phyloP scores from a whole-genome alignment of 202 grass and related monocot species.

The Dendrocalamus latiflorus region DNA sequence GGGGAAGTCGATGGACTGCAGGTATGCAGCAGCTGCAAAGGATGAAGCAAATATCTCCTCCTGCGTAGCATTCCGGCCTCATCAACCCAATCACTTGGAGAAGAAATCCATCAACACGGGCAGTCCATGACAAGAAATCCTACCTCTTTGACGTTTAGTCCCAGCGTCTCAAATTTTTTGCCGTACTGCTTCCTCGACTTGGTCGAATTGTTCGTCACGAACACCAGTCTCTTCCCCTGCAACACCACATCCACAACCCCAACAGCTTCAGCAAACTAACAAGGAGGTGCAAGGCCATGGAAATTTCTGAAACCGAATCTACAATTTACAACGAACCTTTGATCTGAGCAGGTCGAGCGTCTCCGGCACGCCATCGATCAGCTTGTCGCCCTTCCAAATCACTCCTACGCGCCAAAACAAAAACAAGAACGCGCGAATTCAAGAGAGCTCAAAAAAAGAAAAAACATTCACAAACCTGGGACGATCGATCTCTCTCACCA shows the following conservation, averaged over 20 bases:
- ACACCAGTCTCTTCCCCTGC: conserved; percentile 92
- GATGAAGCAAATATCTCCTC: conserved; percentile 99
- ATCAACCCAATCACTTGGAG: not conserved
- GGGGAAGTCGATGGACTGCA: conserved; percentile 88
- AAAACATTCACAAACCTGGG: too few relatives aligned
- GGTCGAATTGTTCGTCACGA: conserved; percentile 95
- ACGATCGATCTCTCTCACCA: conserved; percentile 24
- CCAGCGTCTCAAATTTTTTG: conserved; percentile 84
- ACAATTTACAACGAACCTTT: conserved; percentile 36
- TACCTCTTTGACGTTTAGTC: conserved; percentile 71
- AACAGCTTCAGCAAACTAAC: not conserved
- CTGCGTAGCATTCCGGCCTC: conserved; percentile 23
- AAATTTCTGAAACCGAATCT: not conserved
- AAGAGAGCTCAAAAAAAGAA: too few relatives aligned
- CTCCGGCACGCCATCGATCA: conserved; percentile 84
- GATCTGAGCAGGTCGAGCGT: conserved; percentile 88
- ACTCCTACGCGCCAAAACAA: conserved; percentile 48
- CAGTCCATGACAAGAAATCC: not conserved
- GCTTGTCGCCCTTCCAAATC: conserved; percentile 94
- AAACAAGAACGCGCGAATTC: not conserved
- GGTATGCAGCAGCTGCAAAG: conserved; percentile 86
- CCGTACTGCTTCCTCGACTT: conserved; percentile 98
- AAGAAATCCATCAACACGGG: not conserved
- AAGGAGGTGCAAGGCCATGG: not conserved
- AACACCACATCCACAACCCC: not conserved